Evolutionary conservation across 139 green algal species (phyloP), one percentile per base, ranked within the genome.

Genomic region (Nannochloris sp.): DNA sequence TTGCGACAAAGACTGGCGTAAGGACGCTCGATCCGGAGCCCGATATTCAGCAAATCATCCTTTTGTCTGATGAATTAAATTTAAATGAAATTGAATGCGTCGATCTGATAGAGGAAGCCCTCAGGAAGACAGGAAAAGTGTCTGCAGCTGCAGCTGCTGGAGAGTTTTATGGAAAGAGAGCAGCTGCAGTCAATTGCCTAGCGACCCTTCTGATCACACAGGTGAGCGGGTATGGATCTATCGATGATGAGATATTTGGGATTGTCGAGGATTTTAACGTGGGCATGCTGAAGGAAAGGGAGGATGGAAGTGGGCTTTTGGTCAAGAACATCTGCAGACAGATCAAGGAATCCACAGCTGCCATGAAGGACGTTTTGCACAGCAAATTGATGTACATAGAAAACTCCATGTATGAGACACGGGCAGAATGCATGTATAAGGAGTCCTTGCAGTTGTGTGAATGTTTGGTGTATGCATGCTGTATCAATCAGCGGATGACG

Each of bases 41-140:
- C 3, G 82, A 90, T 25, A 66, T 82, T 37, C 56, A 68, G 23
- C 67, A 82, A 77, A 79, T 79, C 3, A 59, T 83, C 31, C 66
- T 83, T 48, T 67, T 90, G 29, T 75, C 74, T 12, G 76, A 87
- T 21, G 81, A 82, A 61, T 44, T 89, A 48, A 66, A 72, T 21
- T 67, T 91, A 56, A 78, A 91, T 58, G 85, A 91, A 53, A 36
- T 87, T 12, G 37, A 70, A 8, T 77, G 72, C 46, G 71, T 87
- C 61, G 68, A 82, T 62, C 80, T 78, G 43, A 72, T 91, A 27
- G 67, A 79, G 16, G 60, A 64, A 14, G 81, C 75, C 2, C 60
- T 78, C 19, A 71, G 87, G 37, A 63, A 78, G 72, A 64, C 55
- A 5, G 72, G 72, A 3, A 68, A 70, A 49, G 70, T 80, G 34